Evolutionary conservation across 805 yeast genomes (phyloP).

Genomic region (Candida awuae): DNA sequence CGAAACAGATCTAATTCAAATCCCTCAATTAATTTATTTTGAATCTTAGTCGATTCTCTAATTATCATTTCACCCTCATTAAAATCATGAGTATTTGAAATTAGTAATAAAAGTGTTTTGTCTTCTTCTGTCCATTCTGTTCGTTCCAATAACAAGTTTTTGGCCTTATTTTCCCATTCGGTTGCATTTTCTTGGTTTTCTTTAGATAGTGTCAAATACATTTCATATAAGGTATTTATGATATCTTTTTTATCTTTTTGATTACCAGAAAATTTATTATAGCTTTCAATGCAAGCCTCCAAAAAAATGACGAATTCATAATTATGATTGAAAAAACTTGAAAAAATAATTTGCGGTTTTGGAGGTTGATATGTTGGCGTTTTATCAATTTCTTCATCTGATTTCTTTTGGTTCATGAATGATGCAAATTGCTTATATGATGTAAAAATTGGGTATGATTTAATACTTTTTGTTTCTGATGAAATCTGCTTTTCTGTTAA

Average conservation of each 20-base stretch:
- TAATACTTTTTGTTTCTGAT: background rate
- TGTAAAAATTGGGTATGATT: constrained; percentile 44
- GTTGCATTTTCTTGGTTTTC: constrained; percentile 29
- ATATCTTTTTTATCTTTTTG: constrained; percentile 64
- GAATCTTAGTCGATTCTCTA: constrained; percentile 24
- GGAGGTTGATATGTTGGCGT: constrained; percentile 84
- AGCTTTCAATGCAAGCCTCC: constrained; percentile 81
- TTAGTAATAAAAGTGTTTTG: constrained; percentile 43
- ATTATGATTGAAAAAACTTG: constrained; percentile 79
- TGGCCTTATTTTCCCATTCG: constrained; percentile 63
- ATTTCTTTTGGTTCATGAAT: constrained; percentile 19
- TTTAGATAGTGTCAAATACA: constrained; percentile 59
- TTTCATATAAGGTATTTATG: constrained; percentile 70
- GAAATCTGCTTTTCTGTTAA: constrained; percentile 29
- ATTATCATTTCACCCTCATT: constrained; percentile 40
- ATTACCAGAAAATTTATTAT: constrained; percentile 67
- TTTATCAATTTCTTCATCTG: background rate
- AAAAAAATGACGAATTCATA: constrained; percentile 84
- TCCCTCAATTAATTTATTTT: constrained; percentile 22
- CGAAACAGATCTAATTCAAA: constrained; percentile 59
- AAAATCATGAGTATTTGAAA: constrained; percentile 51
- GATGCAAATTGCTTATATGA: constrained; percentile 38
- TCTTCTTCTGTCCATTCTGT: constrained; percentile 42
- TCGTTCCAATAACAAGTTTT: constrained; percentile 36
- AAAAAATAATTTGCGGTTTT: constrained; percentile 75